Base-by-base conservation (phyloP, 163 green algal genomes). In the Volvox carteri region DNA sequence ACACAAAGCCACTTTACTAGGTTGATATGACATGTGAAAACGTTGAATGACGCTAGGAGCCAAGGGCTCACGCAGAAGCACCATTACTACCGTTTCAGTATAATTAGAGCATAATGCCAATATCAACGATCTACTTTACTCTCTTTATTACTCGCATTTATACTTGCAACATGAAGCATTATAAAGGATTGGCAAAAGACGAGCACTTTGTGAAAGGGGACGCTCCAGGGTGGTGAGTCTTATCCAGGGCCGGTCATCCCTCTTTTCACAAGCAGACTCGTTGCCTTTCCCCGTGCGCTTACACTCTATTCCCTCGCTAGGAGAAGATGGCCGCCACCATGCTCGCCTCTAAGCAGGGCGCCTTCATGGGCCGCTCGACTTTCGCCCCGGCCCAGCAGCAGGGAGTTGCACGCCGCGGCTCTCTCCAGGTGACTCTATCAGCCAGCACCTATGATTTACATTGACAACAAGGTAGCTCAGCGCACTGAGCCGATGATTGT, bases 311-410 rank as follows among this genome's bases (percentile, higher is more conserved):
- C 44, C 44, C 42, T 56, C 73, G 44, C 25, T 80, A 80, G 44
- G 73, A 60, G 73, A 84, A 56, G 28, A 84, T 84, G 75, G 75
- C 75, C 50, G 88, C 88, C 65, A 48, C 78, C 39, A 87, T 83
- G 83, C 67, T 87, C 42, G 81, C 78, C 39, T 60, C 54, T 5
- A 86, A 86, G 77, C 83, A 91, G 83, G 81, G 78, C 50, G 65
- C 88, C 77, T 92, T 92, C 33, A 77, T 90, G 88, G 88, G 79
- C 70, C 77, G 81, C 60, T 42, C 80, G 60, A 33, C 60, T 39
- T 92, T 90, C 35, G 88, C 84, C 37, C 65, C 88, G 23, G 67
- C 75, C 42, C 75, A 84, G 73, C 84, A 54, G 78, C 52, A 50
- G 8, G 85, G 60, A 33, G 85, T 60, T 18, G 73, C 86, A 19